phyloP scores from a whole-genome alignment of 2,329 filamentous ascomycete species.

The Ophiocordyceps camponoti-leonardi region DNA sequence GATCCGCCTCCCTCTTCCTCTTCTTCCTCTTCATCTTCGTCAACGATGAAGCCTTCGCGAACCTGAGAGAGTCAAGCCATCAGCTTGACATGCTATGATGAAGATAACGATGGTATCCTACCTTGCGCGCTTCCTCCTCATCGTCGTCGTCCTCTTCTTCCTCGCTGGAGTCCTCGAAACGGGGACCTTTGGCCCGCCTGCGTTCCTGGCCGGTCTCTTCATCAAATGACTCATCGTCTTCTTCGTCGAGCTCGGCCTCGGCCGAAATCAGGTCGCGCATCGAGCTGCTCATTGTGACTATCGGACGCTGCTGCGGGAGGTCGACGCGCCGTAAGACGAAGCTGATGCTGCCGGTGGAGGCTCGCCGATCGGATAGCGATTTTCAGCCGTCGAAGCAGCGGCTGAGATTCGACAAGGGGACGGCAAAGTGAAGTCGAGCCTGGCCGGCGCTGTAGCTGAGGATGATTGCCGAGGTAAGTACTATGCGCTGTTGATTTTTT shows the following conservation, averaged over 20 bases:
- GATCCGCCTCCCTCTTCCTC: slow-evolving; percentile 63
- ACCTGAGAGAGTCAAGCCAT: slow-evolving; percentile 33
- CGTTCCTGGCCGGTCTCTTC: slow-evolving; percentile 52
- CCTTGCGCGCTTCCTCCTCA: slow-evolving; percentile 64
- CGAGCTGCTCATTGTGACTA: slow-evolving; percentile 37
- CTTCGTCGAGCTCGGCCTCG: slow-evolving; percentile 70
- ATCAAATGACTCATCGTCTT: slow-evolving; percentile 69
- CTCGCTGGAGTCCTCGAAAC: slow-evolving; percentile 69
- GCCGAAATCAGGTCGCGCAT: slow-evolving; percentile 69
- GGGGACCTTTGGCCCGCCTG: slow-evolving; percentile 18
- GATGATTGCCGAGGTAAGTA: background rate
- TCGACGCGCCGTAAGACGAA: background rate
- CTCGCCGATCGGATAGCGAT: background rate
- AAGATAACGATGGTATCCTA: slow-evolving; percentile 16
- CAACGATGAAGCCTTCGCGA: slow-evolving; percentile 88
- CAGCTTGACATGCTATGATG: background rate
- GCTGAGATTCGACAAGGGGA: background rate
- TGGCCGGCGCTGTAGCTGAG: background rate
- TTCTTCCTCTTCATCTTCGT: slow-evolving; percentile 33
- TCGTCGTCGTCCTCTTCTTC: slow-evolving; percentile 89
- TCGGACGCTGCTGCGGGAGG: background rate
- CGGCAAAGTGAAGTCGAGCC: background rate
- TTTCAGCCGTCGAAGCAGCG: background rate
- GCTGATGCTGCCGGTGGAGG: background rate
- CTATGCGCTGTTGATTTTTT: background rate